A percentile compares a stretch with the other conserved stretches of the same genome.
phyloP scores from a whole-genome alignment of 306 rosid species.

The Argentina anserina region DNA sequence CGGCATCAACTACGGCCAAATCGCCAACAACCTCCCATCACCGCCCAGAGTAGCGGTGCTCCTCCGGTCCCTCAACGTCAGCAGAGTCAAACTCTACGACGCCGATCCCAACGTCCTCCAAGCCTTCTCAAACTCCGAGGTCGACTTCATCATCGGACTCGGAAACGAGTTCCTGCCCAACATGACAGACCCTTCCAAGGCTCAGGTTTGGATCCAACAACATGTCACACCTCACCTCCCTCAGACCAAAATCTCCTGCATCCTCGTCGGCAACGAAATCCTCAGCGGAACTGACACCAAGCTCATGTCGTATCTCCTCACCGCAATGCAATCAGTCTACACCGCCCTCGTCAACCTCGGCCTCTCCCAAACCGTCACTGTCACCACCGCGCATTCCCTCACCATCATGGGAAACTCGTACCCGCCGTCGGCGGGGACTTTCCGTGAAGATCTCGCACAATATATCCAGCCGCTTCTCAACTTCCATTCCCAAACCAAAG shows the following conservation, averaged over 20 bases:
- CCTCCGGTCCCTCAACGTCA: constrained; percentile 56
- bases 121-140: constrained; percentile 60
- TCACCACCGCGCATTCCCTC: constrained; percentile 72
- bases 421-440: constrained; percentile 73
- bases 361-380: constrained; percentile 44
- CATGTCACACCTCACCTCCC: constrained; percentile 53
- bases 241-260: constrained; percentile 57
- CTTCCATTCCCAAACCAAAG: constrained; percentile 50
- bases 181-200: constrained; percentile 54
- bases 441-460: constrained; percentile 43
- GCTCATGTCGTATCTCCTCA: constrained; percentile 43
- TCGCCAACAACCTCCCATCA: constrained; percentile 74
- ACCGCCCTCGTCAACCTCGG: constrained; percentile 55
- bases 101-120: constrained; percentile 78
- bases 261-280: constrained; percentile 73
- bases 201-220: constrained; percentile 65
- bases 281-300: constrained; percentile 42
- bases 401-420: constrained; percentile 42
- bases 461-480: constrained; percentile 55
- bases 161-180: constrained; percentile 56
- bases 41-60: constrained; percentile 54
- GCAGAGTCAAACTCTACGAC: constrained; percentile 76
- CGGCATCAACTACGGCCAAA: constrained; percentile 91
- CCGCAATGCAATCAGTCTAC: constrained; percentile 69
- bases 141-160: constrained; percentile 66